Conservation (phyloP, 169 alveolate species). For the Cryptosporidium tyzzeri region DNA sequence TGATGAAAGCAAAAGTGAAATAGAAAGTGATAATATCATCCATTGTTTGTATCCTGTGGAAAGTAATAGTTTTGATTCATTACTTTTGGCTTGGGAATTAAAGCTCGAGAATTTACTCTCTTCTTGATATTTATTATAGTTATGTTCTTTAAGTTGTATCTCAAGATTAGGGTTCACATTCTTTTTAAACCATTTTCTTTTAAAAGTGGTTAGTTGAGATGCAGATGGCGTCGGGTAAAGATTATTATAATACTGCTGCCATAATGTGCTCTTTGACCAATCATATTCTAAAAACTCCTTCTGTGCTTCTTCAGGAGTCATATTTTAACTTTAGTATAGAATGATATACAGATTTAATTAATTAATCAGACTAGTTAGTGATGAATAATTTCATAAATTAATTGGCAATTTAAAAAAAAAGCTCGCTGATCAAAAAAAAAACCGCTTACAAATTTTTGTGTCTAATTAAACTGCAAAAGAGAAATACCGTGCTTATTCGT, state of each 20-base stretch:
- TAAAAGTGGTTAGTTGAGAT: slow-evolving; percentile 25
- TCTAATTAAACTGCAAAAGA: neutral
- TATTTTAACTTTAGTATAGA: neutral
- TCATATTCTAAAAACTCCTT: slow-evolving; percentile 39
- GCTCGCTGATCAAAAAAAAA: neutral
- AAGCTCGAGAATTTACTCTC: neutral
- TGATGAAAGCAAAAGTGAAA: slow-evolving; percentile 20
- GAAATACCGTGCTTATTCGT: neutral
- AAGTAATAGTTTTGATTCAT: neutral
- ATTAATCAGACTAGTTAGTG: neutral
- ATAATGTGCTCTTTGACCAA: slow-evolving; percentile 44
- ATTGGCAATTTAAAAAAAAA: neutral
- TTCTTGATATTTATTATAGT: neutral
- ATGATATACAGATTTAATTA: neutral
- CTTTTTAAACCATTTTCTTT: slow-evolving; percentile 72
- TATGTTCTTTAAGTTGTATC: slow-evolving; percentile 16
- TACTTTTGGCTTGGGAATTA: neutral
- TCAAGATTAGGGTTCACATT: slow-evolving; percentile 44
- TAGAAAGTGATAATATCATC: slow-evolving; percentile 28
- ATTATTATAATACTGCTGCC: slow-evolving; percentile 71
- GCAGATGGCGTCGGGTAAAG: slow-evolving; percentile 70
- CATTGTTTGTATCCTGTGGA: slow-evolving; percentile 6
- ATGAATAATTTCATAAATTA: neutral
- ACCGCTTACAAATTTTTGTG: slow-evolving; percentile 13
- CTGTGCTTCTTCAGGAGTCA: slow-evolving; percentile 58